These are phyloP conservation scores for Zygotorulaspora mrakii DNA, from an alignment of 1,139 yeast species.

Conservation along the genomic window DNA sequence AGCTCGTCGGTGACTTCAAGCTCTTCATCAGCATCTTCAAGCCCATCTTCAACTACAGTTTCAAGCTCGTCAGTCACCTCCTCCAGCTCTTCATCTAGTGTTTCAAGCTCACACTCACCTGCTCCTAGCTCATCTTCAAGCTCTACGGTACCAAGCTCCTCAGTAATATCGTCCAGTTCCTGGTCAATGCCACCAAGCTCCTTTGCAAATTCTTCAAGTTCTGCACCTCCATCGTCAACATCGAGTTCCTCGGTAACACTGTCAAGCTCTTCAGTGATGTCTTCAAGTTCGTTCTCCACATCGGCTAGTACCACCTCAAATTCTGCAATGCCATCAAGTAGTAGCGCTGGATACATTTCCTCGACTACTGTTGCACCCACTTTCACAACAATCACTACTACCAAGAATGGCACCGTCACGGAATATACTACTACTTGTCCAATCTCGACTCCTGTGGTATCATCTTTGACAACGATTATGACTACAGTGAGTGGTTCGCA, in stretches of 20 bases:
- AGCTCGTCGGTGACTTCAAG: not conserved
- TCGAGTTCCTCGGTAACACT: not conserved
- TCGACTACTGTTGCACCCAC: not conserved
- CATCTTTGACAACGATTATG: conserved; percentile 2
- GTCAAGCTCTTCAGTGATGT: not conserved
- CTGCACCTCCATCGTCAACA: not conserved
- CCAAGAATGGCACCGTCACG: conserved; percentile 3
- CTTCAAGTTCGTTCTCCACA: not conserved
- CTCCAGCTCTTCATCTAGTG: not conserved
- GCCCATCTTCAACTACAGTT: too few species aligned
- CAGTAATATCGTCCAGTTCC: not conserved
- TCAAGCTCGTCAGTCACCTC: not conserved
- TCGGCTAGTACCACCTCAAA: not conserved
- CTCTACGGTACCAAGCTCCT: not conserved
- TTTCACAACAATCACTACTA: conserved; percentile 5
- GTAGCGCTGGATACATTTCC: conserved; percentile 5
- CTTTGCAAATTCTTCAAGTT: not conserved
- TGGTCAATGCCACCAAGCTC: too few species aligned
- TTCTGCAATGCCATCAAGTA: not conserved
- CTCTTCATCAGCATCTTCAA: not conserved
- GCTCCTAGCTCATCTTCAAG: not conserved
- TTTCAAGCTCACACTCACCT: not conserved
- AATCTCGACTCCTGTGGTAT: not conserved
- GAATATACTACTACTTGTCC: conserved; percentile 1
- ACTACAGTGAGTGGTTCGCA: conserved; percentile 2